Conservation (phyloP, 192 early-diverging fungal species). For the Umbelopsis sp. region DNA sequence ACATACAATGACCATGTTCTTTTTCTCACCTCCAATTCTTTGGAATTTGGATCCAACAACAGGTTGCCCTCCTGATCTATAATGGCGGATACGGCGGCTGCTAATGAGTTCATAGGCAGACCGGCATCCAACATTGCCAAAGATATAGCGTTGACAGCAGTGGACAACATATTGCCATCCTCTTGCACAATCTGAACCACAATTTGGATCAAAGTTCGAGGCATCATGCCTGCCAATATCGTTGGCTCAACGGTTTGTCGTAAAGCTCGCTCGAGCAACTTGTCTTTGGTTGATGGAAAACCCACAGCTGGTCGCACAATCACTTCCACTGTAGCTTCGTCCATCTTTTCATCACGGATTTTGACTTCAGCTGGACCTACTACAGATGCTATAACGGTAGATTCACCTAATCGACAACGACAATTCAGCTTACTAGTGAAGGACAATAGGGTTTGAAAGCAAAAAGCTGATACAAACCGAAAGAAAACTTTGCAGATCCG, state of each 20-base stretch:
- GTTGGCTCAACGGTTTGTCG: constrained; percentile 75
- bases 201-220: constrained; percentile 85
- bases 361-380: constrained; percentile 88
- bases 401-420: constrained; percentile 51
- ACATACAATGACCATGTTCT: neutral
- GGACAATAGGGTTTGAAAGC: neutral
- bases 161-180: constrained; percentile 83
- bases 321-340: constrained; percentile 86
- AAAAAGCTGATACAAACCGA: constrained; percentile 50
- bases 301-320: constrained; percentile 72
- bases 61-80: constrained; percentile 60
- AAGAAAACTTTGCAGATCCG: constrained; percentile 83
- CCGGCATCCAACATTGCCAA: constrained; percentile 92
- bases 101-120: constrained; percentile 73
- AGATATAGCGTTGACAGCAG: constrained; percentile 81
- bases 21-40: constrained; percentile 65
- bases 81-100: constrained; percentile 72
- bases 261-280: constrained; percentile 69
- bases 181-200: constrained; percentile 82
- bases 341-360: constrained; percentile 85
- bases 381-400: constrained; percentile 76
- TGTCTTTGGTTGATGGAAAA: constrained; percentile 64
- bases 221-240: constrained; percentile 80
- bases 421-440: neutral
- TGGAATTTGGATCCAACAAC: constrained; percentile 77